These are phyloP conservation scores for Ophiostoma populinum DNA, from an alignment of 2,329 filamentous ascomycete genomes.

Conservation along the genomic window DNA sequence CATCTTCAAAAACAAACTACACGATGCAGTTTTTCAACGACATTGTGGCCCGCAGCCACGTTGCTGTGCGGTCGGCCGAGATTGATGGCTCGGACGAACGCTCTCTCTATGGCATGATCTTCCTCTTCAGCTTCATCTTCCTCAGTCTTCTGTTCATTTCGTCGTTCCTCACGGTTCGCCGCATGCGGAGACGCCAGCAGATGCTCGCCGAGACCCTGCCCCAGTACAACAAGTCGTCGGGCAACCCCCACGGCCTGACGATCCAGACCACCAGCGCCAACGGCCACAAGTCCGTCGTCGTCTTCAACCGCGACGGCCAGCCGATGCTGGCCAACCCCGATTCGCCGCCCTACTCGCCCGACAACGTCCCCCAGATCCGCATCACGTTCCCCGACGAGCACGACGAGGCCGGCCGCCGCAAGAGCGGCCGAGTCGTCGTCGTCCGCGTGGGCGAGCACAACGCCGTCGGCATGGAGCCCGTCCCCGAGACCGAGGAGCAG, in stretches of 20 bases:
- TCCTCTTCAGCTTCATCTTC: constrained; percentile 61
- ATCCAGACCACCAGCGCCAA: constrained; percentile 33
- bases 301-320: constrained; percentile 55
- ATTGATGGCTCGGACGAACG: constrained; percentile 22
- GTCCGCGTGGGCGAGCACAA: constrained; percentile 73
- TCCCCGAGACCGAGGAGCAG: constrained; percentile 60
- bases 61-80: constrained; percentile 32
- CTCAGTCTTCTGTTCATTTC: constrained; percentile 51
- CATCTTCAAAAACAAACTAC: background rate
- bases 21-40: constrained; percentile 23
- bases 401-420: constrained; percentile 64
- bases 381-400: constrained; percentile 97
- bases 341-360: constrained; percentile 61
- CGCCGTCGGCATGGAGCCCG: constrained; percentile 72
- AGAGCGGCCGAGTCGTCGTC: constrained; percentile 76
- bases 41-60: constrained; percentile 22
- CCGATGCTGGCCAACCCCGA: constrained; percentile 60
- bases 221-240: constrained; percentile 36
- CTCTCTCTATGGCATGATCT: constrained; percentile 62
- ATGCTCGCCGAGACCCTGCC: constrained; percentile 41
- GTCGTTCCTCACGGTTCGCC: constrained; percentile 55
- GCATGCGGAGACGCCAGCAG: constrained; percentile 33
- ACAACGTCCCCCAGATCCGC: constrained; percentile 81
- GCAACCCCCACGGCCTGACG: constrained; percentile 36
- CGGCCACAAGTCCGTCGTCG: constrained; percentile 50